Evolutionary conservation across 805 yeast genomes (phyloP).

Genomic region (Wickerhamiella musiphila): DNA sequence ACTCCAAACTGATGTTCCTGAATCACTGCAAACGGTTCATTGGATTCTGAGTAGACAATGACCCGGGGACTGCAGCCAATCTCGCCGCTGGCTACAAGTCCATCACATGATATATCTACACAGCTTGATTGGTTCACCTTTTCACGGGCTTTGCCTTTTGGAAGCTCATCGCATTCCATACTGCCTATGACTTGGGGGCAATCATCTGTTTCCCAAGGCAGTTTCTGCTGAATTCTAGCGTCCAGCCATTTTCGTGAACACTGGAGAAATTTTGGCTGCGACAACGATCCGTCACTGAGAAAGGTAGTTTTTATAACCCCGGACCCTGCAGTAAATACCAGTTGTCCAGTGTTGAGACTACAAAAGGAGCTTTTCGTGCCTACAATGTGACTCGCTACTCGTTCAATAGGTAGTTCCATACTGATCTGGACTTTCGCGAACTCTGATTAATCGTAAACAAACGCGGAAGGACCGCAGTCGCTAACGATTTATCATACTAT

Average conservation of each 20-base stretch:
- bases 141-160: conserved; percentile 14
- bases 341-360: too few relatives aligned
- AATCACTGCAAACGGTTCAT: conserved; percentile 35
- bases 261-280: conserved; percentile 4
- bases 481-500: too few relatives aligned
- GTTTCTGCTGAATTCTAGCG: conserved; percentile 3
- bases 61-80: conserved; percentile 52
- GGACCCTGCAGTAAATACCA: conserved; percentile 18
- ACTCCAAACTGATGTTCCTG: conserved; percentile 54
- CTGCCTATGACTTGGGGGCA: conserved; percentile 1
- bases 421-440: too few relatives aligned
- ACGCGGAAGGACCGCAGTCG: background rate
- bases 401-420: conserved; percentile 2
- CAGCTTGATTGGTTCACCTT: conserved; percentile 22
- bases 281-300: background rate
- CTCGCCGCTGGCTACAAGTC: conserved; percentile 51
- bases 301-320: conserved; percentile 15
- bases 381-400: conserved; percentile 15
- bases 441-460: conserved; percentile 1
- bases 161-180: conserved; percentile 16
- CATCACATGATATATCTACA: conserved; percentile 40
- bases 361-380: conserved; percentile 6
- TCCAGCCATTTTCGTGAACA: conserved; percentile 8
- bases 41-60: conserved; percentile 21
- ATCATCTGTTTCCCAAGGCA: conserved; percentile 4